A percentile compares a stretch with the other conserved stretches of the same genome.
Evolutionary conservation across 2,329 filamentous ascomycete species (phyloP).

Genomic region (Curvularia sp.): DNA sequence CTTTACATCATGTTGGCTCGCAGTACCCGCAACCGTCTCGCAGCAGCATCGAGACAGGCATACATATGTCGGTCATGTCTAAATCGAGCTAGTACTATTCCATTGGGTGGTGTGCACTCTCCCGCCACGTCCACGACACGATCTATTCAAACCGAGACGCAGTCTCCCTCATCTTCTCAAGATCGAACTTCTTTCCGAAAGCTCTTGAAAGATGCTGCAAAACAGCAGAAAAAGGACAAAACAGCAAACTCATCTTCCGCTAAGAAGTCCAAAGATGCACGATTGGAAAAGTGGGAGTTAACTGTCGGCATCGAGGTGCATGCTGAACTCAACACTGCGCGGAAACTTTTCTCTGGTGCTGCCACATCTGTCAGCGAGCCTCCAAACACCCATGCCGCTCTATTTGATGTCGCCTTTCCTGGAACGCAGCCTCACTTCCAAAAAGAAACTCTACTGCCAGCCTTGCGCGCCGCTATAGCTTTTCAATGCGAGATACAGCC

Average conservation of each 20-base stretch:
- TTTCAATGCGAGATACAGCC: constrained; percentile 79
- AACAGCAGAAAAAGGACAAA: constrained; percentile 41
- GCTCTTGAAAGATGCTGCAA: constrained; percentile 48
- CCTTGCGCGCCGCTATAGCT: constrained; percentile 86
- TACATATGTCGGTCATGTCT: constrained; percentile 44
- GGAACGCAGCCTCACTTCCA: constrained; percentile 89
- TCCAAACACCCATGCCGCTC: constrained; percentile 85
- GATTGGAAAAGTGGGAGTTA: constrained; percentile 76
- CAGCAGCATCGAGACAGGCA: constrained; percentile 30
- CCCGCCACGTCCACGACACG: constrained; percentile 15
- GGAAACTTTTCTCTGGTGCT: constrained; percentile 84
- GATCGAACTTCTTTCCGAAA: constrained; percentile 47
- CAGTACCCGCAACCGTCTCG: constrained; percentile 29
- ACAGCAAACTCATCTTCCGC: constrained; percentile 11
- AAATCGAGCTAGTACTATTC: constrained; percentile 22
- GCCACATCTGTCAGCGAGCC: constrained; percentile 60
- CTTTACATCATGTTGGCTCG: constrained; percentile 41
- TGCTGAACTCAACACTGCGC: constrained; percentile 86
- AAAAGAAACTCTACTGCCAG: constrained; percentile 80
- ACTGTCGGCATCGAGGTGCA: constrained; percentile 98
- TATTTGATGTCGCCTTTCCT: constrained; percentile 88
- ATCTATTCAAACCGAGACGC: constrained; percentile 35
- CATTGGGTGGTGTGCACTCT: constrained; percentile 21
- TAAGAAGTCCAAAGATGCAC: constrained; percentile 25
- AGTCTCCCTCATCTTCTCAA: constrained; percentile 22